phyloP scores from a whole-genome alignment of 495 filamentous ascomycete genomes.

The Xylaria intraflava region DNA sequence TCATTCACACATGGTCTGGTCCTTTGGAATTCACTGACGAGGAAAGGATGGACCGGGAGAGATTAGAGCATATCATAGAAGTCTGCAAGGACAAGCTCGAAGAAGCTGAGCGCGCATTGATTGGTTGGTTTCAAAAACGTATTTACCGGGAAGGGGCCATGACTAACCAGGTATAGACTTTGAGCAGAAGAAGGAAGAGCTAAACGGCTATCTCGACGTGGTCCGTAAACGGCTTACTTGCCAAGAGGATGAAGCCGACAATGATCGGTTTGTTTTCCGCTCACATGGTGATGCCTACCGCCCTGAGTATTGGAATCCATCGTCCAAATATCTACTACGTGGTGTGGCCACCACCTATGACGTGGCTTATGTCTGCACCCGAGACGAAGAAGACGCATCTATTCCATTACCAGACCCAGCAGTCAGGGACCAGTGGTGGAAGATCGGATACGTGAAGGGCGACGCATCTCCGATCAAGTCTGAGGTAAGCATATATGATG shows the following conservation, averaged over 20 bases:
- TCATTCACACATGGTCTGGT: conserved; percentile 20
- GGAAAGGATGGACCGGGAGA: conserved; percentile 14
- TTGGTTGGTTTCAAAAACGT: conserved; percentile 8
- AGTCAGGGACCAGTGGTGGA: conserved; percentile 38
- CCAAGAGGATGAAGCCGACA: conserved; percentile 21
- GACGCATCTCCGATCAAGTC: conserved; percentile 25
- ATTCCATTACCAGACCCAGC: conserved; percentile 10
- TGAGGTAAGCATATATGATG: conserved; percentile 24
- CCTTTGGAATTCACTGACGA: conserved; percentile 18
- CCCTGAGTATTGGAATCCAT: conserved; percentile 33
- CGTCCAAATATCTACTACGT: conserved; percentile 32
- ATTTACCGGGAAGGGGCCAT: neutral
- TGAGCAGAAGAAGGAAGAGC: conserved; percentile 11
- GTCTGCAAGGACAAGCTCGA: conserved; percentile 13
- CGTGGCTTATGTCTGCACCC: conserved; percentile 33
- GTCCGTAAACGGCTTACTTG: conserved; percentile 31
- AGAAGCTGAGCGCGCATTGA: conserved; percentile 6
- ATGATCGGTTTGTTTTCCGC: conserved; percentile 22
- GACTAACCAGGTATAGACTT: conserved; percentile 16
- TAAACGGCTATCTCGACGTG: conserved; percentile 10
- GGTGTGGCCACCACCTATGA: conserved; percentile 33
- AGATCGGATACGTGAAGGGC: conserved; percentile 23
- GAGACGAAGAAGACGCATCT: conserved; percentile 16
- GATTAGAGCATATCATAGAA: conserved; percentile 14
- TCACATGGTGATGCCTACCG: conserved; percentile 14